Conservation (phyloP, 805 yeast species). For the Schwanniomyces vanrijiae region DNA sequence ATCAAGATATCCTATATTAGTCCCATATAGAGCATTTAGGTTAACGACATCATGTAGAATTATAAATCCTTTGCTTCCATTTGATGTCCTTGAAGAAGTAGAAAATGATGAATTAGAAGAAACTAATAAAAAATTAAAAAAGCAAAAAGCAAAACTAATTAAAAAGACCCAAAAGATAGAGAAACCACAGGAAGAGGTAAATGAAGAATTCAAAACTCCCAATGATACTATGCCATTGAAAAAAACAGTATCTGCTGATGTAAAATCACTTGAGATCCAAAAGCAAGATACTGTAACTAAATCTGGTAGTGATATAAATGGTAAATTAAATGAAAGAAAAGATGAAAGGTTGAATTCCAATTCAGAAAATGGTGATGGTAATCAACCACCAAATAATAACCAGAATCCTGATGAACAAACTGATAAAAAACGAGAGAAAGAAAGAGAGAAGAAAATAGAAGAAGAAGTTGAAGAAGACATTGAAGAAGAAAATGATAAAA, state of each 20-base stretch:
- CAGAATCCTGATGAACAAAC: constrained; percentile 11
- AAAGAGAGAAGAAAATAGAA: constrained; percentile 10
- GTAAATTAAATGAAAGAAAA: not conserved
- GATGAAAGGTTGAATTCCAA: not conserved
- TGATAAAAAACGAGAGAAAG: constrained; percentile 5
- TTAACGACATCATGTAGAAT: not conserved
- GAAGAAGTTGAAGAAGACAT: constrained; percentile 12
- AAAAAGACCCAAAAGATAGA: constrained; percentile 17
- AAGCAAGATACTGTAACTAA: not conserved
- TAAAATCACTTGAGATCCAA: constrained; percentile 3
- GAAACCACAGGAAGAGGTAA: constrained; percentile 8
- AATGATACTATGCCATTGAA: constrained; percentile 11
- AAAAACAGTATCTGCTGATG: constrained; percentile 7
- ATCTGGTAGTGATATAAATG: not conserved
- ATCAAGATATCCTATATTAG: not conserved
- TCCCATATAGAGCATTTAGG: not conserved
- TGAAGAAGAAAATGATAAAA: constrained; percentile 14
- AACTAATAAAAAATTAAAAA: constrained; percentile 25
- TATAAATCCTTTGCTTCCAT: constrained; percentile 42
- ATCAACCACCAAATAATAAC: constrained; percentile 3
- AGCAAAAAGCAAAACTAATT: constrained; percentile 24
- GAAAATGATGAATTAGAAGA: constrained; percentile 30
- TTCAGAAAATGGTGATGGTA: constrained; percentile 8
- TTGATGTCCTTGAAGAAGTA: constrained; percentile 40
- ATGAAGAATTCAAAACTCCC: constrained; percentile 6